phyloP scores from a whole-genome alignment of 345 rosid genomes.

The Nasturtium officinale region DNA sequence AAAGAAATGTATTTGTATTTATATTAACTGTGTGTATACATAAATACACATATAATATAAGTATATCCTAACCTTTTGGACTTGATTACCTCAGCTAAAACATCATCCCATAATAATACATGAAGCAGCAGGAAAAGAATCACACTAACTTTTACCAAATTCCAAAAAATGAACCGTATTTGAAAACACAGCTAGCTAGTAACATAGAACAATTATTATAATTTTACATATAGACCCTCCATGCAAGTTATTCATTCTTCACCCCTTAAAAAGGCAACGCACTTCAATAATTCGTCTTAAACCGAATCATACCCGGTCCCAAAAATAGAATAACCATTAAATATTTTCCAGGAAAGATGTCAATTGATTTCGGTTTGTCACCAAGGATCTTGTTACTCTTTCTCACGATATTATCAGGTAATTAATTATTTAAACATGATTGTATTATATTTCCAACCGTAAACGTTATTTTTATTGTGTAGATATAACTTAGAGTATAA shows the following conservation, averaged over 20 bases:
- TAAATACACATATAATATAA: background rate
- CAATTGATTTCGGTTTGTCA: constrained; percentile 29
- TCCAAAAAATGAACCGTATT: constrained; percentile 30
- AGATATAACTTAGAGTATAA: background rate
- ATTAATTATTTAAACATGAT: background rate
- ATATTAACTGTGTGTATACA: background rate
- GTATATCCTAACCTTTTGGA: constrained; percentile 1
- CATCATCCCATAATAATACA: constrained; percentile 25
- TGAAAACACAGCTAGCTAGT: background rate
- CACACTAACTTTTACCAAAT: constrained; percentile 26
- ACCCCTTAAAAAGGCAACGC: constrained; percentile 9
- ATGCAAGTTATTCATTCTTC: constrained; percentile 36
- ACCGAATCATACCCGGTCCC: background rate
- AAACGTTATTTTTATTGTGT: background rate
- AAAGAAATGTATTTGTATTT: background rate
- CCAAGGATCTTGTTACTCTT: constrained; percentile 42
- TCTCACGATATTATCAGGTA: constrained; percentile 52
- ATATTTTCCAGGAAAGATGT: constrained; percentile 40
- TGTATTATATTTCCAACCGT: background rate
- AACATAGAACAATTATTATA: background rate
- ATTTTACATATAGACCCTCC: constrained; percentile 7
- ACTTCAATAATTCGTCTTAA: constrained; percentile 4
- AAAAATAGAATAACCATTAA: background rate
- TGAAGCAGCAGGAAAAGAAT: constrained; percentile 38
- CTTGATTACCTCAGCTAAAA: constrained; percentile 21